Conservation (phyloP, 202 grass and related monocot species). For the Panicum hallii region DNA sequence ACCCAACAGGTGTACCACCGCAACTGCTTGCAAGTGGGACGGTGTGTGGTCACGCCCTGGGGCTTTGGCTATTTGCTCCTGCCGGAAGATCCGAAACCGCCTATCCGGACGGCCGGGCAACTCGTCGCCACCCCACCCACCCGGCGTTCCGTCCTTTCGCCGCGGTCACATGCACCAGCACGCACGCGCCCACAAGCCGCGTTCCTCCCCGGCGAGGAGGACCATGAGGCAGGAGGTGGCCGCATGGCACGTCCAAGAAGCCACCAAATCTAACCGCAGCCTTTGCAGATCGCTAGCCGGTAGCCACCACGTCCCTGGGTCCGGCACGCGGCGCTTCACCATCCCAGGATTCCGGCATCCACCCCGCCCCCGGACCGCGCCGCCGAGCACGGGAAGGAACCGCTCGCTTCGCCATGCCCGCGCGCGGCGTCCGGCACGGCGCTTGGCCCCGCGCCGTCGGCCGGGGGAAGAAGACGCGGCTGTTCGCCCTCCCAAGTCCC, state of each 20-base stretch:
- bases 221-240: background rate
- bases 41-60: background rate
- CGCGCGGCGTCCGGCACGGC: too few relatives aligned
- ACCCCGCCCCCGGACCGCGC: background rate
- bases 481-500: background rate
- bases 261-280: background rate
- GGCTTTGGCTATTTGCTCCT: background rate
- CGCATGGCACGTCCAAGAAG: conserved; percentile 22
- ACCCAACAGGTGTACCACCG: background rate
- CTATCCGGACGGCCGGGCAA: background rate
- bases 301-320: background rate
- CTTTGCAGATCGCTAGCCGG: background rate
- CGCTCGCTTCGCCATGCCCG: too few relatives aligned
- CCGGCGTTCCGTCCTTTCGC: background rate
- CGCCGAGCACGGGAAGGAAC: background rate
- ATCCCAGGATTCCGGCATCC: too few relatives aligned
- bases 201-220: background rate
- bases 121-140: background rate
- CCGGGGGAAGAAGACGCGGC: too few relatives aligned
- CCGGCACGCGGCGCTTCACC: background rate
- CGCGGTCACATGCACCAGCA: conserved; percentile 8
- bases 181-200: background rate
- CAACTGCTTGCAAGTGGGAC: background rate
- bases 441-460: too few relatives aligned
- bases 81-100: conserved; percentile 43